Evolutionary conservation across 805 yeast species (phyloP), one percentile per base, ranked within the genome.

Genomic region (Candida gorgasii): DNA sequence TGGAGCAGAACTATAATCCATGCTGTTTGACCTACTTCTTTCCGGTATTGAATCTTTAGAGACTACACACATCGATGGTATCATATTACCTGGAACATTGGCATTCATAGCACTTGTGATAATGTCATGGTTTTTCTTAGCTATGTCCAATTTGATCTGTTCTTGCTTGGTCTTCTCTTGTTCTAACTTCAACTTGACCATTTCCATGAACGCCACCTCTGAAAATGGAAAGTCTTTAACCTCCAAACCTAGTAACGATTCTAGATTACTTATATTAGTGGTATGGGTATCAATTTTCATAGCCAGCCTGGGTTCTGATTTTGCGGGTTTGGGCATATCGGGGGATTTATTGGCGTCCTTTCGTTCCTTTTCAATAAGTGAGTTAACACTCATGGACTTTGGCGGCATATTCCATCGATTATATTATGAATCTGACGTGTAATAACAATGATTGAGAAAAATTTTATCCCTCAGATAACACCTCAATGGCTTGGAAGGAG

Each of bases 121-220:
- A 14, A 89, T 68, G 40, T 83, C 82, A 23, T 84, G 62, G 16
- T 85, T 75, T 43, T 76, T 74, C 31, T 75, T 74, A 18, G 84
- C 69, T 30, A 75, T 65, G 56, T 89, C 96, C 15, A 83, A 65
- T 41, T 74, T 76, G 58, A 85, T 84, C 51, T 72, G 82, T 50
- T 85, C 93, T 59, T 89, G 96, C 50, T 84, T 84, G 1, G 97
- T 84, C 33, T 76, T 72, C 58, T 90, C 97, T 55, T 85, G 92
- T 57, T 88, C 89, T 2, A 79, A 60, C 40, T 80, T 72, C 22
- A 84, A 72, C 24, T 73, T 71, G 27, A 88, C 62, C 0, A 89
- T 82, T 48, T 76, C 79, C 18, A 69, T 59, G 20, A 82, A 69
- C 3, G 89, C 74, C 7, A 71, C 68, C 42, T 84, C 85, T 6